Evolutionary conservation across 305 asterid genomes (phyloP), one percentile per base, ranked within the genome.

Genomic region (Lippia alba): DNA sequence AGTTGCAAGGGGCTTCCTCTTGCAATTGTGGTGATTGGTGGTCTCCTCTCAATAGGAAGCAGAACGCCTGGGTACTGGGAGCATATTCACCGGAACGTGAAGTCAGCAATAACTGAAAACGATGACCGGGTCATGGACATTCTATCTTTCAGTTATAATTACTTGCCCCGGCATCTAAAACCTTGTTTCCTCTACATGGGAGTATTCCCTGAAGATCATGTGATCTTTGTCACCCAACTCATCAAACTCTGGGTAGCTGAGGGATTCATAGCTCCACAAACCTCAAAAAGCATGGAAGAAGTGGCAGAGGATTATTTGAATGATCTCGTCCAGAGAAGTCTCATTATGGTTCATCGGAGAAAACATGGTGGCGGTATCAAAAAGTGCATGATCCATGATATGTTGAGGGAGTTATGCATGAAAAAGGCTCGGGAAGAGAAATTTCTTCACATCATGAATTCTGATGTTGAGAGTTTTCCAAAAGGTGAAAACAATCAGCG

Each of bases 1-100:
- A 75, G 12, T 6, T 81, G 85, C 48, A 60, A 70, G 19, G 83
- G 83, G 33, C 7, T 81, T 44, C 86, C 86, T 7, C 81, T 81
- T 10, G 12, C 66, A 20, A 56, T 81, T 53, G 75, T 49, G 36
- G 69, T 75, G 41, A 17, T 77, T 32, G 73, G 75, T n/a, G 77
- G 83, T 5, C 70, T 78, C 11, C 74, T 79, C 30, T 39, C 62
- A 53, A 44, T 30, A 48, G 33, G 14, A 4, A 51, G 41, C 30
- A 57, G 10, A 30, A 53, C 14, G 0, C 1, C 0, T 4, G 53
- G 49, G 0, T 16, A 16, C 36, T 78, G 85, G 83, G 45, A n/a
- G 5, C 14, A 16, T 10, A 8, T 76, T 41, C 56, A 67, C 3
- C 50, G 20, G 3, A 60, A 18, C 17, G 8, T 76, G 9, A 62